phyloP scores from a whole-genome alignment of 352 stramenopile genomes.

The Elongisporangium anandrum region DNA sequence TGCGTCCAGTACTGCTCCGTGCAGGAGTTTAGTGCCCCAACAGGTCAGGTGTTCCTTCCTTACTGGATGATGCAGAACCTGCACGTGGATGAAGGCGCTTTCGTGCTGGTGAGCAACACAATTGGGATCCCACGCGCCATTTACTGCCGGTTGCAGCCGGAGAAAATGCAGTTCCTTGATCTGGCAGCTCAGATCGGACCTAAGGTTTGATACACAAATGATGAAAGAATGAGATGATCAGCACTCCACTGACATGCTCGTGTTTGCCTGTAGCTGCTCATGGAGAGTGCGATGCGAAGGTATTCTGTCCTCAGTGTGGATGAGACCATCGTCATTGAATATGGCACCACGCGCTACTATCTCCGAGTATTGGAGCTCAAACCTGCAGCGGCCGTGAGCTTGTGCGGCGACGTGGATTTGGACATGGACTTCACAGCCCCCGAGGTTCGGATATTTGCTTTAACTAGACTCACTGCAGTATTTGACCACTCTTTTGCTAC shows the following conservation, averaged over 20 bases:
- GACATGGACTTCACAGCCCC: conserved; percentile 52
- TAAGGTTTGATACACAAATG: conserved; percentile 24
- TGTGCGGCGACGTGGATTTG: conserved; percentile 65
- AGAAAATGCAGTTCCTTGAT: conserved; percentile 38
- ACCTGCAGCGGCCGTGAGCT: conserved; percentile 32
- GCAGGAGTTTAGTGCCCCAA: conserved; percentile 56
- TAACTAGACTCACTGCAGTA: neutral
- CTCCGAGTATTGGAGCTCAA: conserved; percentile 52
- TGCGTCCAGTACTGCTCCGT: conserved; percentile 45
- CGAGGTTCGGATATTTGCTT: conserved; percentile 6
- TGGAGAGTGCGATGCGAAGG: conserved; percentile 49
- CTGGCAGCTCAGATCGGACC: conserved; percentile 49
- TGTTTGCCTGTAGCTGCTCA: conserved; percentile 23
- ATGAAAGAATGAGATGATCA: neutral
- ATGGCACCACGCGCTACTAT: conserved; percentile 35
- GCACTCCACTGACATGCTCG: neutral
- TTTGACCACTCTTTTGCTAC: neutral
- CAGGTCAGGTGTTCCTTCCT: conserved; percentile 47
- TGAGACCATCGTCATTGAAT: conserved; percentile 50
- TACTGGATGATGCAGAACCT: conserved; percentile 76
- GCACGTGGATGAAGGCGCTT: conserved; percentile 26
- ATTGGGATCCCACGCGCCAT: conserved; percentile 29
- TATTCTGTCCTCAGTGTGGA: conserved; percentile 54
- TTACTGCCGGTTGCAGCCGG: conserved; percentile 55
- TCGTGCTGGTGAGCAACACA: conserved; percentile 31